Conservation (phyloP, 2,329 filamentous ascomycete species). For the Huntiella decipiens region DNA sequence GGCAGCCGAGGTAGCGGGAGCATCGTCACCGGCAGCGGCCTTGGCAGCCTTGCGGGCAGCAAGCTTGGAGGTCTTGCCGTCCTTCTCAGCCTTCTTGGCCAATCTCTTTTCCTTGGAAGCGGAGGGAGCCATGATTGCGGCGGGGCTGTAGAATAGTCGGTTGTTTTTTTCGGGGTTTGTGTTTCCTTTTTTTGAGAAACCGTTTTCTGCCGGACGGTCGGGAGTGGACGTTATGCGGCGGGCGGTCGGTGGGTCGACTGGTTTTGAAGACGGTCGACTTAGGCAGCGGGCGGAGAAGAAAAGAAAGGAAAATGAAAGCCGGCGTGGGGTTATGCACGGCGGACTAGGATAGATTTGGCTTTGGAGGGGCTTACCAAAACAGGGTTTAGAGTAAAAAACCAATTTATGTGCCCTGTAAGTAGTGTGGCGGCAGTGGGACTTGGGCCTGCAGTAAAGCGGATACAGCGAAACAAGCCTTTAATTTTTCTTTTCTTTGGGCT, state of each 20-base stretch:
- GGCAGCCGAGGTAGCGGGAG: constrained; percentile 48
- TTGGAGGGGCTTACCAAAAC: neutral
- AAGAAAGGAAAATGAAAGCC: neutral
- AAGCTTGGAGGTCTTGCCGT: constrained; percentile 58
- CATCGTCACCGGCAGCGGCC: constrained; percentile 51
- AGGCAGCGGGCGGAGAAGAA: neutral
- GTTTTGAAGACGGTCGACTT: too few species aligned
- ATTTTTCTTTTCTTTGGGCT: neutral
- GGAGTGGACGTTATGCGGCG: too few species aligned
- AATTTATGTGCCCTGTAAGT: neutral
- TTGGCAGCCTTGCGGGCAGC: constrained; percentile 49
- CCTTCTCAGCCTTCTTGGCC: constrained; percentile 51
- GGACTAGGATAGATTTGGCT: neutral
- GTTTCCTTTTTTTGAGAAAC: too few species aligned
- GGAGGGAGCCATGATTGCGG: constrained; percentile 38
- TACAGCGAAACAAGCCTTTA: too few species aligned
- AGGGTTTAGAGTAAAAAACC: neutral
- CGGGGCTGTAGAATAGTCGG: constrained; percentile 10
- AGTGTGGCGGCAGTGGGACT: neutral
- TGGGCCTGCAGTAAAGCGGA: too few species aligned
- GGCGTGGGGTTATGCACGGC: neutral
- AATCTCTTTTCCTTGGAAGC: constrained; percentile 54
- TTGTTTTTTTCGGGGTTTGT: neutral
- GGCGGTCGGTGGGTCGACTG: too few species aligned
- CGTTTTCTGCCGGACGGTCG: too few species aligned